Evolutionary conservation across 2,329 filamentous ascomycete species (phyloP).

Genomic region (Ustulina deusta): DNA sequence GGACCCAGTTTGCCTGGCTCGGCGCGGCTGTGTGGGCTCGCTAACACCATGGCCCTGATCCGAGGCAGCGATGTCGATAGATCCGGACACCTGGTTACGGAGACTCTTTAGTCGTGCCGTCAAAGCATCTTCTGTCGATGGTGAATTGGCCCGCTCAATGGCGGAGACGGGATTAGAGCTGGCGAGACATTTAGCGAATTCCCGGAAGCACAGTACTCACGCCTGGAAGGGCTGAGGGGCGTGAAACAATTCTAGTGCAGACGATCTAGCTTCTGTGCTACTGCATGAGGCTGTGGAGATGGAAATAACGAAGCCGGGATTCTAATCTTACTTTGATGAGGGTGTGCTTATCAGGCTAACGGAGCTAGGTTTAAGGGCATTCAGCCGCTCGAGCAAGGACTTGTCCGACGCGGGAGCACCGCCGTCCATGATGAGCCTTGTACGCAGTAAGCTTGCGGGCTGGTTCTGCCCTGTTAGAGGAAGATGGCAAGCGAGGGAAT

Average conservation of each 20-base stretch:
- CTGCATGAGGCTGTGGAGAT: neutral
- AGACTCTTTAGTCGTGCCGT: constrained; percentile 65
- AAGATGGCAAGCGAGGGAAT: neutral
- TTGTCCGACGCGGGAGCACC: constrained; percentile 53
- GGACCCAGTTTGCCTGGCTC: constrained; percentile 13
- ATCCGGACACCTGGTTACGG: constrained; percentile 55
- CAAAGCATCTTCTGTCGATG: constrained; percentile 64
- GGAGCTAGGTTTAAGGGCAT: constrained; percentile 61
- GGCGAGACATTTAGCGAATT: constrained; percentile 46
- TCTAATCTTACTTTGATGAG: constrained; percentile 56
- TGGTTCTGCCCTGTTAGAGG: neutral
- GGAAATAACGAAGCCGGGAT: constrained; percentile 15
- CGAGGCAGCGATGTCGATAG: constrained; percentile 30
- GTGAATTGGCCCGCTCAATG: constrained; percentile 58
- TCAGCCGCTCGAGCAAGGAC: constrained; percentile 65
- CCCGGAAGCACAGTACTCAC: constrained; percentile 5
- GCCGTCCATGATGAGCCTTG: constrained; percentile 42
- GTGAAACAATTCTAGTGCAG: neutral
- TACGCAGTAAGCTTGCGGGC: neutral
- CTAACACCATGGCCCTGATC: constrained; percentile 19
- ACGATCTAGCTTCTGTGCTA: neutral
- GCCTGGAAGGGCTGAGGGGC: constrained; percentile 3
- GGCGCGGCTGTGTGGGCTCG: constrained; percentile 38
- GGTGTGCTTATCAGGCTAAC: constrained; percentile 47
- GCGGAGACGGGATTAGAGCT: constrained; percentile 49